Evolutionary conservation across 2,329 filamentous ascomycete genomes (phyloP), one percentile per base, ranked within the genome.

Genomic region (Apiospora pterosperma): DNA sequence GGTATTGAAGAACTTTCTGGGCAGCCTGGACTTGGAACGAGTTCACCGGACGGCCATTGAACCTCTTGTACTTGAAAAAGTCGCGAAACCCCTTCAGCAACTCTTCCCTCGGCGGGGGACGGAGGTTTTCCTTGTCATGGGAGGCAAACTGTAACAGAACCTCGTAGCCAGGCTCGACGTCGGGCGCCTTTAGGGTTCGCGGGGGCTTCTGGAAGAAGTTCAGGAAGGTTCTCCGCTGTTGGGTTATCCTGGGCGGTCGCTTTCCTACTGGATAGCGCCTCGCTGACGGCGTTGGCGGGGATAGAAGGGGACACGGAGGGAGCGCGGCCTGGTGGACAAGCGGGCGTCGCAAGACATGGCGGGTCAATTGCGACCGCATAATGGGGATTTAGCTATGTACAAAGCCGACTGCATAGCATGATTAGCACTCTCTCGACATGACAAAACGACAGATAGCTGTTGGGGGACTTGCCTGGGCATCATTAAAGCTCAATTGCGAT

Each of bases 121-220:
- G 86, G 39, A 88, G 81, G 62, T 85, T 83, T 64, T 91, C 84
- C 62, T 85, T 82, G 69, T 89, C 79, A 66, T 87, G 85, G 69
- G 86, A 86, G 62, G 85, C 81, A 75, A 92, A 85, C 65, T 91
- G 85, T 71, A 91, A 85, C 79, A 97, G 86, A 19, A 84, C 85
- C 68, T 88, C 87, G 72, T 93, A 86, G 62, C 93, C 93, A 0
- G 87, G 90, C 71, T 88, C 91, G 66, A 89, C 80, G 70, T 88
- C 84, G 61, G 88, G 82, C 25, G 87, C 82, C 74, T 88, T 89
- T 52, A 88, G 77, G 64, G 85, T 80, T 65, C 86, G 82, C 21
- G 87, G 84, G 4, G 86, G 79, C 70, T 88, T 87, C 67, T 82
- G 75, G 69, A 91, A 85, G 59, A 93, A 79, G 31, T 84, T 83